A percentile compares a stretch with the other conserved stretches of the same genome.
These are phyloP conservation scores for Skeletonema potamos DNA, from an alignment of 108 stramenopile species.

Conservation along the genomic window DNA sequence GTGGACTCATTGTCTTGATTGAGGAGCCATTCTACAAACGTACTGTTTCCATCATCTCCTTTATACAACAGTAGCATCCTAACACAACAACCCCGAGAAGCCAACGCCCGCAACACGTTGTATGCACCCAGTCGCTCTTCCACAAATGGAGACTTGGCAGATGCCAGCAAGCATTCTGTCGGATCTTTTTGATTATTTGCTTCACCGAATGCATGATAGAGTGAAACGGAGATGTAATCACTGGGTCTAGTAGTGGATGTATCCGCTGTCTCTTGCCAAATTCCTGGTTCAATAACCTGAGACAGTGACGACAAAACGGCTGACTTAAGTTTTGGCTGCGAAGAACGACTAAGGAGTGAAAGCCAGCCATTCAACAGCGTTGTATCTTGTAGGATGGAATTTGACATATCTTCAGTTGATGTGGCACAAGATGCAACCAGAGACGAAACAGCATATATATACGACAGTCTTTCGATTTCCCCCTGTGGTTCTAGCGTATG, in stretches of 20 bases:
- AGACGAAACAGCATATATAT: conserved; percentile 38
- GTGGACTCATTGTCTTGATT: conserved; percentile 29
- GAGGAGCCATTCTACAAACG: conserved; percentile 32
- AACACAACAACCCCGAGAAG: conserved; percentile 20
- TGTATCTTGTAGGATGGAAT: conserved; percentile 21
- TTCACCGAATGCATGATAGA: conserved; percentile 34
- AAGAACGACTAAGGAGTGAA: conserved; percentile 30
- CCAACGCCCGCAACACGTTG: conserved; percentile 25
- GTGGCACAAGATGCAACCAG: conserved; percentile 33
- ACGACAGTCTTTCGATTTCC: conserved; percentile 31
- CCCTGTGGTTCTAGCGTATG: conserved; percentile 28
- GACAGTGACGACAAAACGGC: conserved; percentile 32
- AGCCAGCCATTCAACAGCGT: conserved; percentile 40
- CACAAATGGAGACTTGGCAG: conserved; percentile 43
- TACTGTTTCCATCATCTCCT: conserved; percentile 6
- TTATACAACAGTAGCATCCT: conserved; percentile 16
- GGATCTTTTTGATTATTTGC: conserved; percentile 32
- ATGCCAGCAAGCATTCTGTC: conserved; percentile 28
- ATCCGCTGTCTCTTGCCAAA: conserved; percentile 11
- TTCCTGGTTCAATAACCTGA: conserved; percentile 36
- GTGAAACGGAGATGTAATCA: conserved; percentile 29
- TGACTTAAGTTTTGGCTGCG: conserved; percentile 45
- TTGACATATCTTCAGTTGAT: conserved; percentile 8
- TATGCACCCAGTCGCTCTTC: conserved; percentile 45
- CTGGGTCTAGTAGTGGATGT: conserved; percentile 5